Evolutionary conservation across 2,329 filamentous ascomycete genomes (phyloP).

Genomic region (Passalora sequoiae): DNA sequence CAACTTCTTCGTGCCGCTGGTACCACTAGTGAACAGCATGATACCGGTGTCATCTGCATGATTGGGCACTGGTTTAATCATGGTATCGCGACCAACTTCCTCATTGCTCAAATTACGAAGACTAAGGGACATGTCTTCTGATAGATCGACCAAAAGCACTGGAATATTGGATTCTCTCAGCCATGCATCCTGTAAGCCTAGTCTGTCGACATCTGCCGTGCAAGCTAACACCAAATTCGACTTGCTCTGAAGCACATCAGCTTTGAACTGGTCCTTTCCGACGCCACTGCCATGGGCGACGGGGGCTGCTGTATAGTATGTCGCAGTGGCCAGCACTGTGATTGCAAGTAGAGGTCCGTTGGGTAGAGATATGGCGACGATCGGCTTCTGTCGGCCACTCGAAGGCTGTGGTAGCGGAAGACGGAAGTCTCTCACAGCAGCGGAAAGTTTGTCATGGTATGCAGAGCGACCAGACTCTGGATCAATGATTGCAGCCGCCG

Average conservation of each 20-base stretch:
- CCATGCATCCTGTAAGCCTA: conserved; percentile 38
- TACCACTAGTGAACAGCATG: conserved; percentile 55
- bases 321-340: conserved; percentile 46
- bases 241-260: conserved; percentile 47
- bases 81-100: conserved; percentile 4
- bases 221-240: conserved; percentile 47
- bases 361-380: conserved; percentile 49
- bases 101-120: conserved; percentile 24
- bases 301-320: conserved; percentile 50
- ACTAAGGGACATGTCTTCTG: conserved; percentile 36
- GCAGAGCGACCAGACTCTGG: conserved; percentile 25
- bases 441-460: conserved; percentile 25
- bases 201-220: conserved; percentile 37
- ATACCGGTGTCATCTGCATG: conserved; percentile 46
- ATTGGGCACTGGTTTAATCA: conserved; percentile 31
- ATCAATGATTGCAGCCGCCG: conserved; percentile 29
- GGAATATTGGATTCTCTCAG: conserved; percentile 34
- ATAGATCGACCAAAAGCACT: conserved; percentile 39
- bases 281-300: conserved; percentile 47
- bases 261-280: conserved; percentile 45
- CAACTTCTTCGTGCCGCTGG: conserved; percentile 55
- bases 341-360: conserved; percentile 53
- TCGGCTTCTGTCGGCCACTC: conserved; percentile 34
- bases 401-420: conserved; percentile 20
- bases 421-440: conserved; percentile 26